These are phyloP conservation scores for Hypoxylon cercidicola DNA, from an alignment of 495 filamentous ascomycete genomes.

Conservation along the genomic window DNA sequence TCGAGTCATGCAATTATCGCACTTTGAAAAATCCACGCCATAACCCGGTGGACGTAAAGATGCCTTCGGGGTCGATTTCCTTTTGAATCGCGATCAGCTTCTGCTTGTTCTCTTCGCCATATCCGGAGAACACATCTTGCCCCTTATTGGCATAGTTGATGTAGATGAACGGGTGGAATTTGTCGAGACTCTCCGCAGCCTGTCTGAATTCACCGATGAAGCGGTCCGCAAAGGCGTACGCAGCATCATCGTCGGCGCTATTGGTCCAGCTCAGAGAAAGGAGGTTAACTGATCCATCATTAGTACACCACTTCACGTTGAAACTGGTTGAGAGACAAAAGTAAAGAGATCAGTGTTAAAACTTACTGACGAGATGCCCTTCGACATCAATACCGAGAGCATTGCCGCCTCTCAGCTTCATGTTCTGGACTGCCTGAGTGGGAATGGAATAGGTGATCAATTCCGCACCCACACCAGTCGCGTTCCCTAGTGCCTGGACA, in stretches of 20 bases:
- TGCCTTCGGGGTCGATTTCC: background rate
- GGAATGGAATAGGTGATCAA: background rate
- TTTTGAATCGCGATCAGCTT: background rate
- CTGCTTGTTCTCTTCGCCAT: background rate
- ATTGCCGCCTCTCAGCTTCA: background rate
- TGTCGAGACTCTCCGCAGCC: background rate
- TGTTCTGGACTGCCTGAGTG: background rate
- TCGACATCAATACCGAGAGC: background rate
- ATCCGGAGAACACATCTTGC: background rate
- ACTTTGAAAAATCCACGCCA: background rate
- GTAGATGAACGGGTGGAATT: background rate
- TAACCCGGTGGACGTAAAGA: background rate
- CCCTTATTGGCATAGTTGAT: slow-evolving; percentile 1
- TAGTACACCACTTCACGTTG: background rate
- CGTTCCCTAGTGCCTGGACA: background rate
- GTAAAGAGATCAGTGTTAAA: background rate
- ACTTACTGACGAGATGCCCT: background rate
- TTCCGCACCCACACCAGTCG: background rate
- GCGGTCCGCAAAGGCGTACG: background rate
- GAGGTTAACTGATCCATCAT: background rate
- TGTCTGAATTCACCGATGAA: background rate
- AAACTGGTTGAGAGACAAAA: too few relatives aligned
- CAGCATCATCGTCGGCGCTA: background rate
- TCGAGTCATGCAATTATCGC: background rate
- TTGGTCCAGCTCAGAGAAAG: background rate